These are phyloP conservation scores for Penicillium sclerotiorum DNA, from an alignment of 2,329 filamentous ascomycete species.

Conservation along the genomic window DNA sequence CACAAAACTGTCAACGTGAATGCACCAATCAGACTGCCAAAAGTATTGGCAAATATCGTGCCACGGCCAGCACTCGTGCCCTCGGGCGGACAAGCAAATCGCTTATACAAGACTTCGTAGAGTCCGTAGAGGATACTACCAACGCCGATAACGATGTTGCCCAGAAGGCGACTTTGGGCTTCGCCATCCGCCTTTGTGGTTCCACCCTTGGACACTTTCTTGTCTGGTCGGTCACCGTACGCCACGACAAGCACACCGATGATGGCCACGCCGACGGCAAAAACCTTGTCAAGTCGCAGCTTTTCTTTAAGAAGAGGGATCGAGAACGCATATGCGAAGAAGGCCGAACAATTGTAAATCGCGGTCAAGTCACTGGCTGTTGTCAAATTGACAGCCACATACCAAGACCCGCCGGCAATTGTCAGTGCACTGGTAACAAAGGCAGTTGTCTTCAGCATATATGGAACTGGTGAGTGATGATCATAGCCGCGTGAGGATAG, in stretches of 20 bases:
- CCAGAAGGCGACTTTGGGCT: conserved; percentile 70
- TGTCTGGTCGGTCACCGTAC: conserved; percentile 74
- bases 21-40: conserved; percentile 80
- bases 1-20: conserved; percentile 89
- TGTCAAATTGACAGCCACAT: conserved; percentile 89
- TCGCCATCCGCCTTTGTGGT: conserved; percentile 42
- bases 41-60: conserved; percentile 92
- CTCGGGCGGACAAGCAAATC: conserved; percentile 87
- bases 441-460: conserved; percentile 77
- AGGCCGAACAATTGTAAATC: conserved; percentile 98
- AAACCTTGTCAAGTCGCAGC: conserved; percentile 77
- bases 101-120: conserved; percentile 97
- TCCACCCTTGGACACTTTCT: conserved; percentile 48
- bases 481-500: conserved; percentile 50
- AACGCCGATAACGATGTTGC: conserved; percentile 88
- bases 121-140: conserved; percentile 93
- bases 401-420: conserved; percentile 91
- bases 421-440: conserved; percentile 85
- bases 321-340: conserved; percentile 97
- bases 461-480: conserved; percentile 60
- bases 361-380: conserved; percentile 92
- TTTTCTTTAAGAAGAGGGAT: conserved; percentile 87
- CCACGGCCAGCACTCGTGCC: conserved; percentile 82
- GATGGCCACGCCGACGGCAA: conserved; percentile 86
- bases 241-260: conserved; percentile 90